Conservation (phyloP, 495 filamentous ascomycete genomes). For the Niebla homalea region DNA sequence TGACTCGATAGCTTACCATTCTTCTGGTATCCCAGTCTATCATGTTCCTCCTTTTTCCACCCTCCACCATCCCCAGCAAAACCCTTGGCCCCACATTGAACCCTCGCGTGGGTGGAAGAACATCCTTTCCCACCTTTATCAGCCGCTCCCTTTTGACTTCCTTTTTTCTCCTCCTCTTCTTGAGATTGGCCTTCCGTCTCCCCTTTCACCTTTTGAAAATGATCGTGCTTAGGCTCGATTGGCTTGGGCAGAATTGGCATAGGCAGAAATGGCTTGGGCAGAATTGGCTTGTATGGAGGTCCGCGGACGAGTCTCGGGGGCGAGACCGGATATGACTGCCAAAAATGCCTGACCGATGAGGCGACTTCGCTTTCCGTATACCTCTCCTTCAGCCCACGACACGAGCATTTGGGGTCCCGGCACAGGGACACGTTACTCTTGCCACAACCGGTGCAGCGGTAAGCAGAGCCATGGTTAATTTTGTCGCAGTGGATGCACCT, state of each 20-base stretch:
- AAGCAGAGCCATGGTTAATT: too few species aligned
- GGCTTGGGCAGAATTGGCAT: constrained; percentile 15
- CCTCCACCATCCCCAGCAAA: not conserved
- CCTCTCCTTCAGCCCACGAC: too few species aligned
- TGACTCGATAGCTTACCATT: too few species aligned
- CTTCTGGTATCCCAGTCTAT: too few species aligned
- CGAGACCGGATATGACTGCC: not conserved
- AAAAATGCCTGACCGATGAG: too few species aligned
- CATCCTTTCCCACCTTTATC: constrained; percentile 11
- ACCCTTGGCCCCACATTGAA: constrained; percentile 8
- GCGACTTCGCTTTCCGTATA: too few species aligned
- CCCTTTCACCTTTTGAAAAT: constrained; percentile 10
- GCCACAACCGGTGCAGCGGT: too few species aligned
- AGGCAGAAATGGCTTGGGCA: too few species aligned
- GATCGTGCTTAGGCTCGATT: constrained; percentile 17
- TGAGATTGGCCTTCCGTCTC: constrained; percentile 9
- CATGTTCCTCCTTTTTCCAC: not conserved
- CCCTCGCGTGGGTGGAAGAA: constrained; percentile 2
- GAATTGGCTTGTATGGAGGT: too few species aligned
- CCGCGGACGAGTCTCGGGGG: constrained; percentile 5
- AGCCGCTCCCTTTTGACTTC: constrained; percentile 15
- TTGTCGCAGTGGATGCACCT: too few species aligned
- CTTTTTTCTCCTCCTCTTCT: constrained; percentile 16
- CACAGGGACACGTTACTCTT: too few species aligned
- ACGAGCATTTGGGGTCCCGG: too few species aligned